A percentile compares a stretch with the other conserved stretches of the same genome.
Evolutionary conservation across 2,329 filamentous ascomycete species (phyloP).

Genomic region (Calonectria ilicicola): DNA sequence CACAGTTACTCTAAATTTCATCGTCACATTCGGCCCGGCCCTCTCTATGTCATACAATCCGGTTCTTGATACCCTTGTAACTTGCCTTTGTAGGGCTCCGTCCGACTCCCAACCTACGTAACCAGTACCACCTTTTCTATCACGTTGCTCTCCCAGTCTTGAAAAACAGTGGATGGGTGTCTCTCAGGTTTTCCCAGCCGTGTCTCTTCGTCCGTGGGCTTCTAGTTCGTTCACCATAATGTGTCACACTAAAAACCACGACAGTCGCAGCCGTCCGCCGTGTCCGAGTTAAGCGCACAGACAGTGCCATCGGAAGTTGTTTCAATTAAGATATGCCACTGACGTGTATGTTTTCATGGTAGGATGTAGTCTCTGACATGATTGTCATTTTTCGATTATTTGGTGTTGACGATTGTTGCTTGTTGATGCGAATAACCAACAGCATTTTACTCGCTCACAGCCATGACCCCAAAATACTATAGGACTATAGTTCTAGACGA

Average conservation of each 20-base stretch:
- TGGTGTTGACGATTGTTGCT: neutral
- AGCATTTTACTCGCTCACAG: neutral
- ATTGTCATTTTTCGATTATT: neutral
- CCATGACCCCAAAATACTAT: neutral
- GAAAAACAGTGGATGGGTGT: too few species aligned
- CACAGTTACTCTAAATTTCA: neutral
- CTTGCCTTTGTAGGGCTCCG: neutral
- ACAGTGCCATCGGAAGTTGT: neutral
- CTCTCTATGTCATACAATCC: conserved; percentile 7
- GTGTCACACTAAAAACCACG: neutral
- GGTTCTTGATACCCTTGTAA: conserved; percentile 3
- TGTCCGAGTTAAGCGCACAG: neutral
- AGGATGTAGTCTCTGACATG: neutral
- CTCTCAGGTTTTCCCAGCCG: neutral
- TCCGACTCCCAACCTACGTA: neutral
- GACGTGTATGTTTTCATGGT: too few species aligned
- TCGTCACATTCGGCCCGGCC: conserved; percentile 19
- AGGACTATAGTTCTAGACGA: neutral
- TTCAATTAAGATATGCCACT: neutral
- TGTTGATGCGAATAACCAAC: neutral
- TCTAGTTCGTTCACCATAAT: neutral
- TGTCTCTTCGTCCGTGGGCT: too few species aligned
- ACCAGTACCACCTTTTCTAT: neutral
- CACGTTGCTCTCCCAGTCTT: too few species aligned
- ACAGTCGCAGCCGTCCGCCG: neutral